Base-by-base conservation (phyloP, 768 basidiomycete genomes). In the Russula lepida region DNA sequence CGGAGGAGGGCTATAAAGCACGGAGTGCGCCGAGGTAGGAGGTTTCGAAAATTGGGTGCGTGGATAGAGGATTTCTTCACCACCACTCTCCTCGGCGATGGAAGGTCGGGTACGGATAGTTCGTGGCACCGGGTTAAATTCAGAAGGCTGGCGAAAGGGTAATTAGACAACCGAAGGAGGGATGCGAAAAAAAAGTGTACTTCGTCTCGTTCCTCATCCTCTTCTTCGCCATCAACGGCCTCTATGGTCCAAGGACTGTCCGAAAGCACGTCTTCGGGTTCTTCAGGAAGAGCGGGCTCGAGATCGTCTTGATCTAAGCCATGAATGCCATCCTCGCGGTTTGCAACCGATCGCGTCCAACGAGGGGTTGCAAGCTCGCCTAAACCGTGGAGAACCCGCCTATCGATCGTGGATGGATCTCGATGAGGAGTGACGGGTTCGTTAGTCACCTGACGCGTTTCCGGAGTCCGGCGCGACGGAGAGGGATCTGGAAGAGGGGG, bases 301-400 rank as follows among this genome's bases (percentile, higher is more conserved):
- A 71, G 60, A 11, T 58, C 69, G 17, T 54, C 63, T 41, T 74
- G 71, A 53, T 75, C 73, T 41, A 75, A 58, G 71, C 67, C 66
- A 59, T 74, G 66, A 47, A 69, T 41, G 59, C 73, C 69, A 19
- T 69, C 68, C 33, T 69, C 71, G 52, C 70, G 66, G 54, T 73
- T 71, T 37, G 75, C 73, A 51, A 80, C 78, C 30, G 75, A 71
- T 69, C 81, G 82, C 62, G 81, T 81, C 95, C 94, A 99, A 63
- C 94, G 83, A 51, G 97, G 97, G n/a, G 97, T 99, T 21, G 93
- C 78, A 33, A 98, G 82, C 74, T 99, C 97, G 39, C 97, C 97
- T 6, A 98, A 89, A 27, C 97, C 97, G 56, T 98, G 84, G 43
- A 98, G 83, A 39, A 85, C 88, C 19, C 84, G 81, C 60, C 97